These are phyloP conservation scores for Tuber calosporum DNA, from an alignment of 495 filamentous ascomycete species.

Conservation along the genomic window DNA sequence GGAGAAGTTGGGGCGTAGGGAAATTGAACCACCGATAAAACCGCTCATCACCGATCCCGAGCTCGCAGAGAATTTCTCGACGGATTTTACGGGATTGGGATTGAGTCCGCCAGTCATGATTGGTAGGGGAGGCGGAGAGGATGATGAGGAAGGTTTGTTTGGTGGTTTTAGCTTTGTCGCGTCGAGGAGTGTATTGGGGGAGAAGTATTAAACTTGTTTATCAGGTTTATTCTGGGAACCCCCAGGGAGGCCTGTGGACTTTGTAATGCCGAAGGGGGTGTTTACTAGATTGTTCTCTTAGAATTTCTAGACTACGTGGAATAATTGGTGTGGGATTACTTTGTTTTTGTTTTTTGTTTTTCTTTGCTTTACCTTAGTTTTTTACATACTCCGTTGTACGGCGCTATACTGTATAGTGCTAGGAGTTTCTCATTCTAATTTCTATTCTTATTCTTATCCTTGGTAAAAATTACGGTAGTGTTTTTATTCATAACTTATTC, in stretches of 20 bases:
- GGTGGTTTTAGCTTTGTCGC: slow-evolving; percentile 96
- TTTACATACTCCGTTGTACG: not conserved
- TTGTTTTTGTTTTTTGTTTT: not conserved
- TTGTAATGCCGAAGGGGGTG: not conserved
- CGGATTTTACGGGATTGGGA: slow-evolving; percentile 76
- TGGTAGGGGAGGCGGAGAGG: slow-evolving; percentile 39
- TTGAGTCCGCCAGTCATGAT: slow-evolving; percentile 60
- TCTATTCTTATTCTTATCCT: not conserved
- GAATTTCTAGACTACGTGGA: not conserved
- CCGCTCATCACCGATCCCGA: slow-evolving; percentile 91
- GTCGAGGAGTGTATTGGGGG: slow-evolving; percentile 73
- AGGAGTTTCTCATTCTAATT: not conserved
- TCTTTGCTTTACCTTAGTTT: not conserved
- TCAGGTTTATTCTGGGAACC: too few species aligned
- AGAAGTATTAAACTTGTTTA: slow-evolving; percentile 41
- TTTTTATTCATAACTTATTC: not conserved
- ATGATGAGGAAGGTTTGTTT: slow-evolving; percentile 64
- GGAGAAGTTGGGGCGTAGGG: slow-evolving; percentile 67
- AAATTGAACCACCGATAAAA: slow-evolving; percentile 76
- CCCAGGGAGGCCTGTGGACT: too few species aligned
- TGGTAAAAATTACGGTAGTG: not conserved
- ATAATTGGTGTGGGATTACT: not conserved
- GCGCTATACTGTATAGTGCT: not conserved
- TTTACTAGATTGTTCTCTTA: not conserved
- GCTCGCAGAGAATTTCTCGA: slow-evolving; percentile 87